Evolutionary conservation across 768 basidiomycete species (phyloP), one percentile per base, ranked within the genome.

Genomic region (Boletus patriciae): DNA sequence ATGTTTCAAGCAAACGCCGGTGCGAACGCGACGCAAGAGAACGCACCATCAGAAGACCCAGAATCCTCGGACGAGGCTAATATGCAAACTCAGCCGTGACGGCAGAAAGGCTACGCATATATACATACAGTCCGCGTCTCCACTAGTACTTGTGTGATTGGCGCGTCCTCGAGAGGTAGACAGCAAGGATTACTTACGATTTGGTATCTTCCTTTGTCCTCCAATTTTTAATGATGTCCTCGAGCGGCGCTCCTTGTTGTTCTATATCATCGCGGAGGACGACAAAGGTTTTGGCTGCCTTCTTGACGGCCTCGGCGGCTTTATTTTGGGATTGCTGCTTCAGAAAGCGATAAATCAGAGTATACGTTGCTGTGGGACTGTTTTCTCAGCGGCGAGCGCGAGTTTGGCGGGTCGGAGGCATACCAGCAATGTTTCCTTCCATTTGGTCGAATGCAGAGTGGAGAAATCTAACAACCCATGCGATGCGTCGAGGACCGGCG

Each of bases 271-370:
- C 85, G 59, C 85, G 83, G 25, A 91, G 73, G 13, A 84, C 72
- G 40, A 88, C 81, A 16, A 82, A 66, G 46, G 79, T 76, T 70
- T 83, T 85, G 21, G 82, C 89, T 25, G 88, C 88, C 61, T 86
- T 89, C 74, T 83, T 90, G 48, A 93, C 75, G 1, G 87, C 85
- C 55, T 80, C 76, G 10, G 92, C 92, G 9, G 84, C 88, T 64
- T 90, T 90, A 31, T 69, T 67, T 69, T 92, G 87, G 0, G 81
- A 78, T 46, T 80, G 83, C 65, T 84, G 81, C 55, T 71, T 76
- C 37, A 94, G 77, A 73, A 94, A 94, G 10, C 83, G 75, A 66
- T 92, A 81, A 55, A 94, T 84, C 48, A 92, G 73, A 62, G 83
- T 80, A 76, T 92, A 94, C 5, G 88, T 86, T 23, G 78, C 92